Conservation (phyloP, 768 basidiomycete genomes). For the Calocera cornea region DNA sequence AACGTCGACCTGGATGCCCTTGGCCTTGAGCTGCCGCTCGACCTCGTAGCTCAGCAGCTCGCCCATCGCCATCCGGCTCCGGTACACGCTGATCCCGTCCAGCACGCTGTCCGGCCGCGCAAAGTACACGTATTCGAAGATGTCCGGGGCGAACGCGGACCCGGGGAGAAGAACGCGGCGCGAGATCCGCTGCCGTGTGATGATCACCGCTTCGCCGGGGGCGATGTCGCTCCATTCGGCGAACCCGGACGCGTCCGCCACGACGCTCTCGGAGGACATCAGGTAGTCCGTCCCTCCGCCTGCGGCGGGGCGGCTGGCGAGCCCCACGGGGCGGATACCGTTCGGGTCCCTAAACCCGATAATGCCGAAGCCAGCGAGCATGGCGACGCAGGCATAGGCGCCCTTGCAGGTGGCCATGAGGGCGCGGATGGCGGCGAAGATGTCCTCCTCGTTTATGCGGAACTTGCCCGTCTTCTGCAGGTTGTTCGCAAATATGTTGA, state of each 20-base stretch:
- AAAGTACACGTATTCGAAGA: conserved; percentile 98
- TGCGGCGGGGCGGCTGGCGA: conserved; percentile 48
- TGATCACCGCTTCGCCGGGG: conserved; percentile 91
- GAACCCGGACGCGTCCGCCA: conserved; percentile 88
- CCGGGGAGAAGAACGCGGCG: conserved; percentile 58
- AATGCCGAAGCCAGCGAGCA: conserved; percentile 97
- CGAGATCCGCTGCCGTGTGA: conserved; percentile 66
- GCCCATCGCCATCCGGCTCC: conserved; percentile 99
- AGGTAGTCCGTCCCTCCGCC: conserved; percentile 67
- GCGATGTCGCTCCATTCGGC: conserved; percentile 85
- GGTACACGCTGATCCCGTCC: conserved; percentile 93
- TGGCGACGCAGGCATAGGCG: conserved; percentile 94
- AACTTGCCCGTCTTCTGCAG: conserved; percentile 98
- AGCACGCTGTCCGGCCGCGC: conserved; percentile 95
- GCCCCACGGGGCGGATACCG: conserved; percentile 86
- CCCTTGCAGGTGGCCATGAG: conserved; percentile 82
- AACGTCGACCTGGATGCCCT: conserved; percentile 70
- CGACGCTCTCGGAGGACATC: conserved; percentile 89
- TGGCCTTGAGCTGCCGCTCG: conserved; percentile 49
- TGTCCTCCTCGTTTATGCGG: conserved; percentile 98
- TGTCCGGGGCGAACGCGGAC: conserved; percentile 83
- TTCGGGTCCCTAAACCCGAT: conserved; percentile 98
- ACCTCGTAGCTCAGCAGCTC: conserved; percentile 87
- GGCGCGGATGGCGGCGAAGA: conserved; percentile 83
- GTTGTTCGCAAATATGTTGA: conserved; percentile 96